phyloP scores from a whole-genome alignment of 2,329 filamentous ascomycete genomes.

The Claviceps paspali region DNA sequence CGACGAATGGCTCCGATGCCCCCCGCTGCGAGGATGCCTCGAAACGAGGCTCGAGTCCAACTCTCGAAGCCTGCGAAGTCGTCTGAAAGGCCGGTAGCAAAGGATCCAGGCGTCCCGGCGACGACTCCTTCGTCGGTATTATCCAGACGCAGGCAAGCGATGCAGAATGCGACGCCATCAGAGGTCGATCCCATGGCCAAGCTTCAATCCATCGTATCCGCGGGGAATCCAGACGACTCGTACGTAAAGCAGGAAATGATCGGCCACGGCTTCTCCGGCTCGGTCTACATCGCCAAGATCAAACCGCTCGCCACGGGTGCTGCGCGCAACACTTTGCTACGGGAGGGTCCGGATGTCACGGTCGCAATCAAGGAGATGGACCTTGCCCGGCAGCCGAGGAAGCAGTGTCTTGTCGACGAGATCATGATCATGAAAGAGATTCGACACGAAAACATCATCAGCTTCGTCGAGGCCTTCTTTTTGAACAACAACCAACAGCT shows the following conservation, averaged over 20 bases:
- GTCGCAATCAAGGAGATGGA: neutral
- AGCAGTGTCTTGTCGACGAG: neutral
- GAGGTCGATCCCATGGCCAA: neutral
- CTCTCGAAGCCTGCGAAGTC: neutral
- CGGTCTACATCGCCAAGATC: neutral
- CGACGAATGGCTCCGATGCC: neutral
- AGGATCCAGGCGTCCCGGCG: neutral
- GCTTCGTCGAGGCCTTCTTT: neutral
- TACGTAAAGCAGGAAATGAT: neutral
- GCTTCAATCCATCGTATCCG: neutral
- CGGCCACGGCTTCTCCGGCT: neutral
- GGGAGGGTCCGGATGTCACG: neutral
- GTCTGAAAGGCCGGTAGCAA: neutral
- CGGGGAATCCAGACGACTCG: neutral
- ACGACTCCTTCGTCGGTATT: neutral
- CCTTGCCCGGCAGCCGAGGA: neutral
- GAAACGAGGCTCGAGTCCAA: neutral
- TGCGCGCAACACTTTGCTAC: neutral
- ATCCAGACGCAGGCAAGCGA: neutral
- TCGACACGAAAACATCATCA: neutral
- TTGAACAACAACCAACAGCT: neutral
- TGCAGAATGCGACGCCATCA: neutral
- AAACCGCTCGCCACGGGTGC: neutral
- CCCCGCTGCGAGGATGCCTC: neutral
- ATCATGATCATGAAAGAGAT: neutral